Evolutionary conservation across 2,329 filamentous ascomycete species (phyloP).

Genomic region (Aspergillus brasiliensis): DNA sequence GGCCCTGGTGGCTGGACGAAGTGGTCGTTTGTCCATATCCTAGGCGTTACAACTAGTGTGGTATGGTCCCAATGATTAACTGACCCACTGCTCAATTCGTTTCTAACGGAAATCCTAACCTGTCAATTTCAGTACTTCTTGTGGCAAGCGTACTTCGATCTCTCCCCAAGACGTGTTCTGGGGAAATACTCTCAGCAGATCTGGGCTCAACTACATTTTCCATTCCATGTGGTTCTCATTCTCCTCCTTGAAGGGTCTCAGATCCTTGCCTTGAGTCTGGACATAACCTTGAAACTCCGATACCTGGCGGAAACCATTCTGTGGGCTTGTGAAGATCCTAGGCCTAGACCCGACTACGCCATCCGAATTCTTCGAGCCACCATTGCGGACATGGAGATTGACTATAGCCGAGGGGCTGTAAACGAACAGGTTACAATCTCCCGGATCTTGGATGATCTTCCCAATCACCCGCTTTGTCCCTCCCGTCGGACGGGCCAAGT

Average conservation of each 20-base stretch:
- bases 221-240: constrained; percentile 64
- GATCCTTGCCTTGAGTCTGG: constrained; percentile 53
- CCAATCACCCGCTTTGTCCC: constrained; percentile 34
- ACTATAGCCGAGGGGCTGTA: constrained; percentile 36
- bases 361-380: constrained; percentile 39
- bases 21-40: constrained; percentile 42
- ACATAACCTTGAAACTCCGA: constrained; percentile 43
- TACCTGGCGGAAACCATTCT: constrained; percentile 44
- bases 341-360: constrained; percentile 28
- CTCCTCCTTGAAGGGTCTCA: constrained; percentile 67
- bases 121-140: constrained; percentile 52
- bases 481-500: constrained; percentile 20
- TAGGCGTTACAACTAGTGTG: constrained; percentile 42
- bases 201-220: constrained; percentile 57
- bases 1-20: constrained; percentile 43
- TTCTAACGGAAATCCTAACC: constrained; percentile 8
- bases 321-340: constrained; percentile 43
- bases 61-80: constrained; percentile 23
- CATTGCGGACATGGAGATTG: constrained; percentile 44
- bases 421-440: constrained; percentile 37
- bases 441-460: constrained; percentile 33
- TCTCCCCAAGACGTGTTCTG: constrained; percentile 54
- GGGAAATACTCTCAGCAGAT: constrained; percentile 61
- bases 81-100: not conserved
- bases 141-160: constrained; percentile 65